These are phyloP conservation scores for Naganishia antarctica DNA, from an alignment of 768 basidiomycete genomes.

Conservation along the genomic window DNA sequence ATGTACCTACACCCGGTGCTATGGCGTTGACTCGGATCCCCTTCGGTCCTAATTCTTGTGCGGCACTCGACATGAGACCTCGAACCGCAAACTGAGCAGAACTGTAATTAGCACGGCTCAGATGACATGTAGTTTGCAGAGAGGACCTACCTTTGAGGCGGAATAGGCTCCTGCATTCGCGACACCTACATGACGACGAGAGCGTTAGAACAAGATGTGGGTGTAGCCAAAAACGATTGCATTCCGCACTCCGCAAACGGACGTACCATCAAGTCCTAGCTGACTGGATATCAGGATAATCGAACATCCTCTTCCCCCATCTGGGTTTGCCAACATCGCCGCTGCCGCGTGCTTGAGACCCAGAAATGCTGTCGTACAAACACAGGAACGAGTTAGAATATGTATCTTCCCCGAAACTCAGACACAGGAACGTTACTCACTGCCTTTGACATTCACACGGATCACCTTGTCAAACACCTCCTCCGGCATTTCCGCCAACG, in stretches of 20 bases:
- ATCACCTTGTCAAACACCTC: slow-evolving; percentile 24
- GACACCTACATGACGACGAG: not conserved
- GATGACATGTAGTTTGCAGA: too few relatives aligned
- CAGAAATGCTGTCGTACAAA: not conserved
- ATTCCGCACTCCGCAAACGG: too few relatives aligned
- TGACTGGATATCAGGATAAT: slow-evolving; percentile 21
- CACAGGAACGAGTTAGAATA: not conserved
- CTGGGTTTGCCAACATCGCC: slow-evolving; percentile 17
- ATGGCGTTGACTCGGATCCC: slow-evolving; percentile 22
- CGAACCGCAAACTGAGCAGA: slow-evolving; percentile 24
- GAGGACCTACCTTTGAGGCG: slow-evolving; percentile 18
- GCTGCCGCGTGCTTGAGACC: slow-evolving; percentile 16
- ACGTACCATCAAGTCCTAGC: slow-evolving; percentile 21
- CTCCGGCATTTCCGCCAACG: slow-evolving; percentile 20
- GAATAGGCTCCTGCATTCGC: slow-evolving; percentile 20
- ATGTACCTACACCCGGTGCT: slow-evolving; percentile 19
- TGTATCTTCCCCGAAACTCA: not conserved
- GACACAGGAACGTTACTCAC: slow-evolving; percentile 1
- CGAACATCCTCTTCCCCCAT: slow-evolving; percentile 18
- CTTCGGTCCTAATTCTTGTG: slow-evolving; percentile 18
- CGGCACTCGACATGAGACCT: slow-evolving; percentile 19
- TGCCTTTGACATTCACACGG: slow-evolving; percentile 6
- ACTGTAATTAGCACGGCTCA: too few relatives aligned
- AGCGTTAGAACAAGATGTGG: not conserved
- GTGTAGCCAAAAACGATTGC: too few relatives aligned